Percentiles rank a stretch among this genome's conserved stretches.
Evolutionary conservation across 1,284 basidiomycete species (phyloP).

Genomic region (Tilletia caries): DNA sequence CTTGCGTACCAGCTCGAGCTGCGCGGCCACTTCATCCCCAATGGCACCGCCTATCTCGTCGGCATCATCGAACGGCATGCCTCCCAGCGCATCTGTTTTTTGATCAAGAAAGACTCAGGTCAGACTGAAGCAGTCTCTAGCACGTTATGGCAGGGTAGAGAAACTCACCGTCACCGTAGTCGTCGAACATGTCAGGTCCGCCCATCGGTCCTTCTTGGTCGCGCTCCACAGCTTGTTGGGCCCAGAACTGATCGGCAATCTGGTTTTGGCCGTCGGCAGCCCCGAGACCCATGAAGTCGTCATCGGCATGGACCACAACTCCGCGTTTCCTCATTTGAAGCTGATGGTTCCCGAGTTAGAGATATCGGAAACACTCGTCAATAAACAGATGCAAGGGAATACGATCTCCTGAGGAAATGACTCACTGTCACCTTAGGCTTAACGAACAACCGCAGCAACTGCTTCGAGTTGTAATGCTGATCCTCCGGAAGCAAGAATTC

Average conservation of each 20-base stretch:
- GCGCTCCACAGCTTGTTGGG: conserved; percentile 70
- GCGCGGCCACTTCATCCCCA: neutral
- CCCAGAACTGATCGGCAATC: conserved; percentile 93
- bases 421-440: conserved; percentile 62
- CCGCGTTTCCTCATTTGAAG: conserved; percentile 22
- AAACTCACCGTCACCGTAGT: conserved; percentile 18
- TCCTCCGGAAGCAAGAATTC: conserved; percentile 87
- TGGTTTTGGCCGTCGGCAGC: conserved; percentile 65
- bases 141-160: too few species aligned
- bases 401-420: conserved; percentile 11
- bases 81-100: conserved; percentile 46
- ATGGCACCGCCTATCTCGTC: conserved; percentile 11
- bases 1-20: conserved; percentile 42
- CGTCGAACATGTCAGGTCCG: conserved; percentile 59
- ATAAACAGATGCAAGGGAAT: conserved; percentile 61
- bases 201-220: conserved; percentile 60
- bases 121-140: too few species aligned
- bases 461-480: conserved; percentile 89
- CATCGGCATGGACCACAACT: conserved; percentile 17
- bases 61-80: conserved; percentile 19
- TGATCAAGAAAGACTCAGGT: neutral
- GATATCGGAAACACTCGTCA: conserved; percentile 57
- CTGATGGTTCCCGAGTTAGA: too few species aligned
- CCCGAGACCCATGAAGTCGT: conserved; percentile 41
- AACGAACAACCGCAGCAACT: conserved; percentile 84